Evolutionary conservation across 2,329 filamentous ascomycete genomes (phyloP), one percentile per base, ranked within the genome.

Genomic region (Drechslerella stenobrocha): DNA sequence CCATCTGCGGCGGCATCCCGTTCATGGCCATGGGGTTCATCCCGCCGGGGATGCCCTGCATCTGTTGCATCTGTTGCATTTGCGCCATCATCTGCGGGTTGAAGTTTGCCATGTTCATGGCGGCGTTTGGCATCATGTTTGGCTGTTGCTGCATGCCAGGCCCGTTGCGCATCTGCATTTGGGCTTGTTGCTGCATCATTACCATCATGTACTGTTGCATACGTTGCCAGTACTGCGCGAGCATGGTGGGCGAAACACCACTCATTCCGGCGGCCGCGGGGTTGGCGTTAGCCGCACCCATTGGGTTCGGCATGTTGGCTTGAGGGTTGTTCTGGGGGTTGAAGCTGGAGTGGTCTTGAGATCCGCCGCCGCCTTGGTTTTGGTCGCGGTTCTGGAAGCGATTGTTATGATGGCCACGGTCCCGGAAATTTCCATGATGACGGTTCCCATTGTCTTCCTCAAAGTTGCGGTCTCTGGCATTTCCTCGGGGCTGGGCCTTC

Each of bases 191-290:
- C 77, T 95, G 90, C 89, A 96, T 93, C 83, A 96, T 86, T 60
- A 87, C 82, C 77, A 96, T 95, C 72, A 73, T 73, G 78, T 95
- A 96, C 76, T 96, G 89, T 77, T 98, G 93, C 92, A 98, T 97
- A 47, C 91, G 85, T 76, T 96, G 90, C 85, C 93, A 95, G 78
- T 97, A 96, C 76, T 96, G 91, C 1, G 93, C 93, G 90, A 97
- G 96, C 80, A 95, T 87, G 74, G 96, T 90, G 0, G 92, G 92
- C 18, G 89, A 95, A 88, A 97, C 95, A 70, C 87, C 87, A 52
- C 81, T 76, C 74, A 71, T 73, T 24, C 79, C 77, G 59, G 75
- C 76, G 70, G 76, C 58, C 13, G 64, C 70, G 30, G 71, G 73
- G 67, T 76, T 75, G 55, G 35, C 55, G 13, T 45, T 52, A 8